A percentile compares a stretch with the other conserved stretches of the same genome.
Conservation (phyloP, 1,139 yeast genomes). For the Yamadazyma atmosphaerica region DNA sequence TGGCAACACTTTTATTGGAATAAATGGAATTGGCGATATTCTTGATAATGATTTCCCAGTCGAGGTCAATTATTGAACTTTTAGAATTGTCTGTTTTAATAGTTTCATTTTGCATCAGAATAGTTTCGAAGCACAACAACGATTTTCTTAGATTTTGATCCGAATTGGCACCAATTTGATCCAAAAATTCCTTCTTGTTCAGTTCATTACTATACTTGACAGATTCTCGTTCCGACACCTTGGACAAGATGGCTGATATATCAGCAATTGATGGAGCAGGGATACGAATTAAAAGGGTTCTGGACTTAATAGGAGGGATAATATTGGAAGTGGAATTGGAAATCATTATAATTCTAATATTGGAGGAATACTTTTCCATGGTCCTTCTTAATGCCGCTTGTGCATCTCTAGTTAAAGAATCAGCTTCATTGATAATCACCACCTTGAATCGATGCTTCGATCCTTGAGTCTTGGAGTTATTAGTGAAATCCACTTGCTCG, state of each 20-base stretch:
- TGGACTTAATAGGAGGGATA: conserved; percentile 90
- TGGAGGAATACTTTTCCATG: conserved; percentile 94
- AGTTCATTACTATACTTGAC: conserved; percentile 38
- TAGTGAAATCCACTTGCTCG: conserved; percentile 79
- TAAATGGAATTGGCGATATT: conserved; percentile 62
- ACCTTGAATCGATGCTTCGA: conserved; percentile 78
- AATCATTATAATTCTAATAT: conserved; percentile 78
- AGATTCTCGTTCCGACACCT: conserved; percentile 59
- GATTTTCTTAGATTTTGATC: conserved; percentile 79
- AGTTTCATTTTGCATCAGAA: conserved; percentile 70
- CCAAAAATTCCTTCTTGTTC: conserved; percentile 43
- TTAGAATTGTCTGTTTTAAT: conserved; percentile 31
- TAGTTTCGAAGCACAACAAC: conserved; percentile 77
- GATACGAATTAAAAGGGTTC: conserved; percentile 82
- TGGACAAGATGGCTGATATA: conserved; percentile 50
- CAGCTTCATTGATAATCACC: conserved; percentile 94
- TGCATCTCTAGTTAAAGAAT: conserved; percentile 88
- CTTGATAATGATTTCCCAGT: conserved; percentile 82
- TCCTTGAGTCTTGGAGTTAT: conserved; percentile 19
- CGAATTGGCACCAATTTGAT: conserved; percentile 54
- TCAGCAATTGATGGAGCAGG: conserved; percentile 76
- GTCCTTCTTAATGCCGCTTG: conserved; percentile 97
- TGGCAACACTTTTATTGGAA: conserved; percentile 66
- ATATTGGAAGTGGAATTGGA: conserved; percentile 90
- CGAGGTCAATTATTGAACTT: conserved; percentile 52